phyloP scores from a whole-genome alignment of 2,329 filamentous ascomycete species.

The Clonostachys byssicola region DNA sequence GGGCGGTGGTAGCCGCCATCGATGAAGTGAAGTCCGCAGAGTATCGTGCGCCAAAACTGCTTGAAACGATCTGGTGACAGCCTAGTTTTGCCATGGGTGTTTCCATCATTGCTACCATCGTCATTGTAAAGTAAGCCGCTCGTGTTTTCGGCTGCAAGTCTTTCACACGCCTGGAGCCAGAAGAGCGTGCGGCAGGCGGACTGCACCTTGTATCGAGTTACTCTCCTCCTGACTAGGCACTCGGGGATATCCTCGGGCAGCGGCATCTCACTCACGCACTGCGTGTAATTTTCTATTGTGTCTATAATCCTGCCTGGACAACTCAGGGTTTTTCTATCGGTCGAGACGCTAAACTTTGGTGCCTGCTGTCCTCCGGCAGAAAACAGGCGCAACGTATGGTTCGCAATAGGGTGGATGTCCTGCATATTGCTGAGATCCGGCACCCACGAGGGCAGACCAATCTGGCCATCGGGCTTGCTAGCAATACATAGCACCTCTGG shows the following conservation, averaged over 20 bases:
- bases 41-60: background rate
- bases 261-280: background rate
- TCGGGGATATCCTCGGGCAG: background rate
- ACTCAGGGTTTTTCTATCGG: background rate
- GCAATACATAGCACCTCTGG: background rate
- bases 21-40: background rate
- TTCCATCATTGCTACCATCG: background rate
- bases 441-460: conserved; percentile 3
- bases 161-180: background rate
- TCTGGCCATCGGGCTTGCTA: background rate
- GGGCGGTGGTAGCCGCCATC: no score
- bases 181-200: background rate
- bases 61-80: background rate
- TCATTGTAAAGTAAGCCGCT: background rate
- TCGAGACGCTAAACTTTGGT: background rate
- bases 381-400: background rate
- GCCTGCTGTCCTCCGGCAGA: background rate
- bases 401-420: background rate
- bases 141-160: background rate
- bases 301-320: background rate
- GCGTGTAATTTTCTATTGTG: background rate
- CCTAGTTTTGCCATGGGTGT: no score
- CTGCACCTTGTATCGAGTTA: background rate
- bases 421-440: background rate
- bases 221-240: background rate